Evolutionary conservation across 1,284 basidiomycete genomes (phyloP).

Genomic region (Porphyrellus sp.): DNA sequence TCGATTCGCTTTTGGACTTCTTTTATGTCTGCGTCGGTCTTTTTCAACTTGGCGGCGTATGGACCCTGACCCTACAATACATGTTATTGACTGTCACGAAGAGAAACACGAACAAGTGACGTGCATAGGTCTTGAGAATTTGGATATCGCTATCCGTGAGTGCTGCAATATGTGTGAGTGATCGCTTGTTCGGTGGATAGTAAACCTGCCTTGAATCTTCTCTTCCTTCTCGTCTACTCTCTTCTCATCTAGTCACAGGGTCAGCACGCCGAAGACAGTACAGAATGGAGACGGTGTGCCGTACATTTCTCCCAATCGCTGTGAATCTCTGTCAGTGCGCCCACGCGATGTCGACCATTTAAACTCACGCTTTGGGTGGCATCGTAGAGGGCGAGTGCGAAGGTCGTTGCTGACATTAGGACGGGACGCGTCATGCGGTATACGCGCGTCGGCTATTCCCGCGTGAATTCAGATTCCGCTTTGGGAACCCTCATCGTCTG

Average conservation of each 20-base stretch:
- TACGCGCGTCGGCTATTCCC: conserved; percentile 32
- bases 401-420: conserved; percentile 15
- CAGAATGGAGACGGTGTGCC: conserved; percentile 25
- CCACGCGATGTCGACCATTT: background rate
- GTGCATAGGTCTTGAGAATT: conserved; percentile 95
- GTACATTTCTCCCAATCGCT: conserved; percentile 94
- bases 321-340: background rate
- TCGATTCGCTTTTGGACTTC: conserved; percentile 97
- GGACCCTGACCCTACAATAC: conserved; percentile 88
- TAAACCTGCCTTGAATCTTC: conserved; percentile 80
- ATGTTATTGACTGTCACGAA: background rate
- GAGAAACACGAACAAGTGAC: conserved; percentile 14
- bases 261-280: conserved; percentile 5
- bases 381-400: conserved; percentile 42
- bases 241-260: conserved; percentile 65
- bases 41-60: conserved; percentile 87
- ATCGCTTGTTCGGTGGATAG: background rate
- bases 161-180: conserved; percentile 45
- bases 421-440: conserved; percentile 34
- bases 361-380: conserved; percentile 68
- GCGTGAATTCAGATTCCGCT: conserved; percentile 32
- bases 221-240: conserved; percentile 81
- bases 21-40: conserved; percentile 90
- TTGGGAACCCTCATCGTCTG: conserved; percentile 19
- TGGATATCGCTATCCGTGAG: conserved; percentile 99